These are phyloP conservation scores for Cyclostephanos invisitatus DNA, from an alignment of 108 stramenopile species.

Conservation along the genomic window DNA sequence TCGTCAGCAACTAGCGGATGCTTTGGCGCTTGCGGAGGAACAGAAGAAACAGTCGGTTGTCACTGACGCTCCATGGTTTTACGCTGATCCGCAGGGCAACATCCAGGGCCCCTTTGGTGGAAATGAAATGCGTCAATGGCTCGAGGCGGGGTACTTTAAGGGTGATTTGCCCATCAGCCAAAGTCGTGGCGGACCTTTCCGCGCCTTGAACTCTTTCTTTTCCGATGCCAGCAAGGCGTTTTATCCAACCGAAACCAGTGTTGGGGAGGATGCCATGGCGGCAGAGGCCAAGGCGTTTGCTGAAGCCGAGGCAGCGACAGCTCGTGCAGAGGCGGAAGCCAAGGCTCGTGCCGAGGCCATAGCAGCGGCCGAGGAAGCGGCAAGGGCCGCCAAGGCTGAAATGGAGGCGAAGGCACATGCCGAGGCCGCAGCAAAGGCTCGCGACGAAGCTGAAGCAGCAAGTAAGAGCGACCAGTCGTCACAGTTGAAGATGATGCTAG, in stretches of 20 bases:
- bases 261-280: slow-evolving; percentile 2
- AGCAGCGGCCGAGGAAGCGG: slow-evolving; percentile 33
- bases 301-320: slow-evolving; percentile 13
- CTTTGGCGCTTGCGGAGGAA: slow-evolving; percentile 29
- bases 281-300: slow-evolving; percentile 14
- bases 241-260: slow-evolving; percentile 18
- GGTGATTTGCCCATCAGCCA: slow-evolving; percentile 90
- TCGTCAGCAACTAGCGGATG: slow-evolving; percentile 46
- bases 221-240: slow-evolving; percentile 79
- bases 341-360: slow-evolving; percentile 35
- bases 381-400: slow-evolving; percentile 22
- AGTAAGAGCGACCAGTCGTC: slow-evolving; percentile 40
- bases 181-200: slow-evolving; percentile 73
- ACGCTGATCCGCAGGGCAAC: slow-evolving; percentile 89
- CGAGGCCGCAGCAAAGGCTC: slow-evolving; percentile 32
- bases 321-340: slow-evolving; percentile 7
- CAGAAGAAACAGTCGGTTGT: slow-evolving; percentile 40
- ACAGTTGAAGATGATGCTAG: slow-evolving; percentile 91
- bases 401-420: slow-evolving; percentile 37
- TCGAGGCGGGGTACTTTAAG: slow-evolving; percentile 97
- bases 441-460: slow-evolving; percentile 31
- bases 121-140: slow-evolving; percentile 97
- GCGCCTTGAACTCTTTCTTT: slow-evolving; percentile 64
- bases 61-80: slow-evolving; percentile 82
- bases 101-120: slow-evolving; percentile 95